Evolutionary conservation across 371 early-diverging fungal genomes (phyloP), one percentile per base, ranked within the genome.

Genomic region (Mucor velutinosus): DNA sequence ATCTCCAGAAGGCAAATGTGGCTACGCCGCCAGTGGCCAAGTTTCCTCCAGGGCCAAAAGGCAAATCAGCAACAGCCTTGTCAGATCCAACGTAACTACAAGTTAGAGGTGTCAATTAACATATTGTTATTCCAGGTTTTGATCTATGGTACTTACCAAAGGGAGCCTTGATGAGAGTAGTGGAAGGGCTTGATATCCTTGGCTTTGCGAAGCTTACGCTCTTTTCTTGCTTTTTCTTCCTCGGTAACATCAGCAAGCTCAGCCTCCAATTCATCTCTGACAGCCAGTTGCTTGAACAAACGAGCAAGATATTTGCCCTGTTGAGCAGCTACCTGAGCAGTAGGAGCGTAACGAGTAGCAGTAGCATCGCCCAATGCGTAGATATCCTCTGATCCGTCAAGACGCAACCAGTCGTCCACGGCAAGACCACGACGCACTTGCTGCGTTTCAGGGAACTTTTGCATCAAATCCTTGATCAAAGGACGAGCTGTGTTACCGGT

Each of bases 401-500:
- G 89, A 35, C 88, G 82, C 67, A 97, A 75, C 78, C 85, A 90
- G 27, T 95, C 94, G 73, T 97, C 96, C 17, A 95, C 92, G 7
- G 87, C 82, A 58, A 96, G 75, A 29, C 96, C 97, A 43, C 95
- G 93, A 17, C 92, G 86, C 61, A 89, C 86, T 27, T 78, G 93
- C 76, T 97, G 97, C 6, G 78, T 69, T 19, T 85, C 85, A 25
- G 89, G 84, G 39, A 93, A 75, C 70, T 88, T 85, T 66, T 85
- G 79, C 82, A 93, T 92, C 72, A 96, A 74, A 53, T 92, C 85
- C 27, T 86, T 75, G 59, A 94, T 84, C 33, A 95, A 77, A 5
- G 95, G 92, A 41, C 95, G 87, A 17, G 94, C 81, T n/a, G 94
- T 93, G 76, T 96, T 97, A 35, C 97, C 96, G 3, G 97, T 95